These are phyloP conservation scores for Fusarium sp. DNA, from an alignment of 2,329 filamentous ascomycete genomes.

Conservation along the genomic window DNA sequence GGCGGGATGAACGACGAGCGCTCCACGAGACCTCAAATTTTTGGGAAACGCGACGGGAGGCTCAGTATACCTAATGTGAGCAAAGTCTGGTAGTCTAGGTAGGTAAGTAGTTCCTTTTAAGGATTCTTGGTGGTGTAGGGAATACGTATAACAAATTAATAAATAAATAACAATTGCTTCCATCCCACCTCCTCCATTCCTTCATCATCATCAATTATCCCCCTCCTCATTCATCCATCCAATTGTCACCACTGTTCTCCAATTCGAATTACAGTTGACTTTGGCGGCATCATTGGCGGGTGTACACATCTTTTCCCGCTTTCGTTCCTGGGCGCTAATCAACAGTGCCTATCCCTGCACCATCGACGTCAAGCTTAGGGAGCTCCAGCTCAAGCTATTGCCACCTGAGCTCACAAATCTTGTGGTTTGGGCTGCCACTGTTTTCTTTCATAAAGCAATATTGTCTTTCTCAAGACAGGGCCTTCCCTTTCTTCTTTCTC, in stretches of 20 bases:
- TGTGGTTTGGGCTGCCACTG: slow-evolving; percentile 6
- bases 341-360: slow-evolving; percentile 23
- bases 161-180: slow-evolving; percentile 1
- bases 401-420: slow-evolving; percentile 24
- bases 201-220: not conserved
- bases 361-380: slow-evolving; percentile 28
- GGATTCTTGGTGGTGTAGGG: not conserved
- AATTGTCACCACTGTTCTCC: not conserved
- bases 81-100: not conserved
- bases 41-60: not conserved
- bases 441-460: slow-evolving; percentile 15
- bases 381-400: slow-evolving; percentile 26
- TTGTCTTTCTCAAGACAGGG: not conserved
- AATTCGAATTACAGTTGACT: not conserved
- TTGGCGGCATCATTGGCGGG: slow-evolving; percentile 2
- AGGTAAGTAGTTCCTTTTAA: not conserved
- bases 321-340: slow-evolving; percentile 25
- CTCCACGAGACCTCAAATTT: not conserved
- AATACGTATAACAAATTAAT: not conserved
- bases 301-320: slow-evolving; percentile 33
- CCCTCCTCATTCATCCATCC: not conserved
- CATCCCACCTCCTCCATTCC: not conserved
- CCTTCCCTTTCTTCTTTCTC: not conserved
- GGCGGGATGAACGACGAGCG: not conserved
- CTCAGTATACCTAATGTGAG: not conserved